These are phyloP conservation scores for Allantophomopsis cytisporea DNA, from an alignment of 2,329 filamentous ascomycete genomes.

Conservation along the genomic window DNA sequence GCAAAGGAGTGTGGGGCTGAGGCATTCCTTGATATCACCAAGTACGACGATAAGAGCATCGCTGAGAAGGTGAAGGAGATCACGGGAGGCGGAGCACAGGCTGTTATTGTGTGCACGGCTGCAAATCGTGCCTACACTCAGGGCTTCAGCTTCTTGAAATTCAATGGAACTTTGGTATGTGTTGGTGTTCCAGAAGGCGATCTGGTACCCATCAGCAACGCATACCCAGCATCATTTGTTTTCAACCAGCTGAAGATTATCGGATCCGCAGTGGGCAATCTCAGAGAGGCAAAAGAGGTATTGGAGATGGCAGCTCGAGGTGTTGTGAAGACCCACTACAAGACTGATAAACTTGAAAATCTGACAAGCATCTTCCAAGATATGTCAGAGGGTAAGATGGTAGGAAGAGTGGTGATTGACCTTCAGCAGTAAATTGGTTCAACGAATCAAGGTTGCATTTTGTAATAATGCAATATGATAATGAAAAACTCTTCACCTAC, in stretches of 20 bases:
- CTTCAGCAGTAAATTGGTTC: conserved; percentile 12
- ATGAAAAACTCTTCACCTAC: too few relatives aligned
- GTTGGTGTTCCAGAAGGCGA: conserved; percentile 35
- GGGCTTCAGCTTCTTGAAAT: conserved; percentile 29
- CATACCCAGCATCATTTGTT: conserved; percentile 27
- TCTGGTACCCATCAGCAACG: conserved; percentile 26
- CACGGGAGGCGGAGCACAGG: conserved; percentile 44
- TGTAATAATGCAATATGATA: too few relatives aligned
- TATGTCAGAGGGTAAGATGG: conserved; percentile 27
- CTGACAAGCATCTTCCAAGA: conserved; percentile 29
- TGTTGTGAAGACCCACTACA: conserved; percentile 28
- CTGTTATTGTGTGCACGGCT: conserved; percentile 41
- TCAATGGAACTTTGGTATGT: conserved; percentile 34
- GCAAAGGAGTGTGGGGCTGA: conserved; percentile 48
- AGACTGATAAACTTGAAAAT: conserved; percentile 30
- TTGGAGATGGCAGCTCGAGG: conserved; percentile 32
- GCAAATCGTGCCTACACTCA: conserved; percentile 35
- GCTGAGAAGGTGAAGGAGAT: conserved; percentile 39
- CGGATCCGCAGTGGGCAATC: conserved; percentile 34
- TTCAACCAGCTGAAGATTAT: conserved; percentile 28
- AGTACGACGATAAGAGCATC: conserved; percentile 32
- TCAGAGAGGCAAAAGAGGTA: conserved; percentile 32
- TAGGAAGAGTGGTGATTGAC: conserved; percentile 32
- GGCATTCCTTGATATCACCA: conserved; percentile 49
- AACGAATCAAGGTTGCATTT: too few relatives aligned